Conservation (phyloP, 805 yeast genomes). For the Candida namnaoensis region DNA sequence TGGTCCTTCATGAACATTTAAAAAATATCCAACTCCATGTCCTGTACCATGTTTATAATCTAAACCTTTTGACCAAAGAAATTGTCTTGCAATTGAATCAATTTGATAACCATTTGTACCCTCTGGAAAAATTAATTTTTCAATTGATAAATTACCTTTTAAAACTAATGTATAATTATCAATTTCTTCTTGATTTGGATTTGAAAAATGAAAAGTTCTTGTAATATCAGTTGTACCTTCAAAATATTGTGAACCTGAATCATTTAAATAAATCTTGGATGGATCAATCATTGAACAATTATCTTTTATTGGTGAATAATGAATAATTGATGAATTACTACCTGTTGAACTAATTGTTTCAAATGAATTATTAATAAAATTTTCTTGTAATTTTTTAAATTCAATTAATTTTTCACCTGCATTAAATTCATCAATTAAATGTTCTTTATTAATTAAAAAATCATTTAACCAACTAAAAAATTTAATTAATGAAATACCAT, state of each 20-base stretch:
- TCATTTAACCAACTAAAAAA: conserved; percentile 80
- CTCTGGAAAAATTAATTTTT: conserved; percentile 69
- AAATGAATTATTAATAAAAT: conserved; percentile 63
- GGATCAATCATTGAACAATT: conserved; percentile 56
- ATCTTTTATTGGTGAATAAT: conserved; percentile 60
- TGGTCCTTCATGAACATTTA: conserved; percentile 94
- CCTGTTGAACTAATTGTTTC: conserved; percentile 75
- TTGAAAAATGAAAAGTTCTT: conserved; percentile 65
- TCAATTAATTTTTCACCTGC: conserved; percentile 53
- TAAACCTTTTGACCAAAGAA: conserved; percentile 72
- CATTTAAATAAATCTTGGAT: conserved; percentile 63
- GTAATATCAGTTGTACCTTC: conserved; percentile 98
- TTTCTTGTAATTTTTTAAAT: conserved; percentile 43
- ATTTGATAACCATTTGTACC: conserved; percentile 68
- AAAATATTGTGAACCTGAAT: conserved; percentile 85
- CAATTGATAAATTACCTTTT: conserved; percentile 87
- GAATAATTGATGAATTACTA: conserved; percentile 66
- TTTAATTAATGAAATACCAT: conserved; percentile 68
- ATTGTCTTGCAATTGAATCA: conserved; percentile 78
- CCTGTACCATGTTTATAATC: conserved; percentile 95
- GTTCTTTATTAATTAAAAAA: conserved; percentile 31
- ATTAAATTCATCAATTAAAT: conserved; percentile 51
- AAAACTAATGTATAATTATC: conserved; percentile 76
- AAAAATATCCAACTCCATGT: conserved; percentile 90
- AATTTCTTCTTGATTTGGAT: conserved; percentile 48